Evolutionary conservation across 164 flowering plant species (phyloP).

Genomic region (Nymphaea colorata): DNA sequence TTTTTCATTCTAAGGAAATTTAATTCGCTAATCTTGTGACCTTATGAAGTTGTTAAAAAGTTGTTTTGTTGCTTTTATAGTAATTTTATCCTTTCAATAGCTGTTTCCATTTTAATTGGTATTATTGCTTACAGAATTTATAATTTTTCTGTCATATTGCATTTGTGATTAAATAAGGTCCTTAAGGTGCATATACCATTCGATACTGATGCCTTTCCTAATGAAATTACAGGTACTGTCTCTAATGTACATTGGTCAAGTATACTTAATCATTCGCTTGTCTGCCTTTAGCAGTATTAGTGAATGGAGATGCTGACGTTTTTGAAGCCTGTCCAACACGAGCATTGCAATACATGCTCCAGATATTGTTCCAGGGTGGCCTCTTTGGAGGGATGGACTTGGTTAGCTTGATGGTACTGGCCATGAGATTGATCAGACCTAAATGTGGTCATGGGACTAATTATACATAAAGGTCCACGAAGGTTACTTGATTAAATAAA

Average conservation of each 20-base stretch:
- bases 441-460: constrained; percentile 5
- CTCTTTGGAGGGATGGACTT: constrained; percentile 91
- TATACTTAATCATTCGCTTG: no score
- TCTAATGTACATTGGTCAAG: neutral
- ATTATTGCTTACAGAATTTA: neutral
- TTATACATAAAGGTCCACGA: constrained; percentile 93
- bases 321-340: neutral
- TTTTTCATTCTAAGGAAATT: no score
- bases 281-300: neutral
- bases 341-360: constrained; percentile 50
- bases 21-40: no score
- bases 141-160: constrained; percentile 1
- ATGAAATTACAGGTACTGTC: constrained; percentile 74
- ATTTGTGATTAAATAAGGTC: constrained; percentile 38
- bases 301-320: neutral
- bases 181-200: constrained; percentile 89
- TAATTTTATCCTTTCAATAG: no score
- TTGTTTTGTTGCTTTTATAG: no score
- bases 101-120: neutral
- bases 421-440: constrained; percentile 52
- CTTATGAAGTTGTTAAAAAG: no score
- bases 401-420: constrained; percentile 99
- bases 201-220: constrained; percentile 84
- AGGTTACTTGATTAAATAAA: constrained; percentile 27
- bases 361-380: constrained; percentile 78